Conservation (phyloP, 805 yeast genomes). For the Grigorovia jiainica region DNA sequence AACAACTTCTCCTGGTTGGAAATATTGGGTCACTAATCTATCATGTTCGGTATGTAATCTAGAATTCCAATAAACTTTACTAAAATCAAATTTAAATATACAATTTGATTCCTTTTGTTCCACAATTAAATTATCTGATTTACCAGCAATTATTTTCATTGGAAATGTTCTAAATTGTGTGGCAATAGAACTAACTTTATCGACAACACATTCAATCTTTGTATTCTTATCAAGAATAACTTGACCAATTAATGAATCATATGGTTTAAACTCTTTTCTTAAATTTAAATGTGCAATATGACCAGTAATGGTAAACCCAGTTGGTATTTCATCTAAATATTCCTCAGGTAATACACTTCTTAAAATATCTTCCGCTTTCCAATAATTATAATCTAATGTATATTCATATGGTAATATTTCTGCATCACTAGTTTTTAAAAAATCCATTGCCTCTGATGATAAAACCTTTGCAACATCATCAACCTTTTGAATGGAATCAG, state of each 20-base stretch:
- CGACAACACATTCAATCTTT: conserved; percentile 78
- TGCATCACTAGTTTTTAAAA: conserved; percentile 40
- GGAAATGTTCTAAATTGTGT: conserved; percentile 84
- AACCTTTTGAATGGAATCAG: conserved; percentile 37
- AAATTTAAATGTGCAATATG: conserved; percentile 91
- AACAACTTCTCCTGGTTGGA: conserved; percentile 61
- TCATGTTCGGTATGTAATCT: conserved; percentile 90
- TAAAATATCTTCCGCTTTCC: conserved; percentile 86
- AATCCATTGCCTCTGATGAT: conserved; percentile 34
- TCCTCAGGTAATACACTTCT: conserved; percentile 67
- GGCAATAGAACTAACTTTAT: conserved; percentile 79
- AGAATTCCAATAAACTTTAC: conserved; percentile 96
- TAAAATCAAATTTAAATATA: conserved; percentile 75
- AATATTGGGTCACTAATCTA: conserved; percentile 51
- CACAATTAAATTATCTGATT: conserved; percentile 54
- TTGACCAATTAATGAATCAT: conserved; percentile 73
- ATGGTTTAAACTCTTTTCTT: conserved; percentile 76
- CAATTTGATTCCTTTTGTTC: conserved; percentile 84
- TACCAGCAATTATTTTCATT: conserved; percentile 91
- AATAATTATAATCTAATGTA: conserved; percentile 59
- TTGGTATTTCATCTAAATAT: conserved; percentile 59
- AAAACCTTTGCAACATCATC: conserved; percentile 33
- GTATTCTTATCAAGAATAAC: conserved; percentile 78
- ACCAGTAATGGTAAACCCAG: conserved; percentile 89
- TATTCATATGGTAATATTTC: conserved; percentile 45